Conservation (phyloP, 2,329 filamentous ascomycete species). For the Neonectria neomacrospora region DNA sequence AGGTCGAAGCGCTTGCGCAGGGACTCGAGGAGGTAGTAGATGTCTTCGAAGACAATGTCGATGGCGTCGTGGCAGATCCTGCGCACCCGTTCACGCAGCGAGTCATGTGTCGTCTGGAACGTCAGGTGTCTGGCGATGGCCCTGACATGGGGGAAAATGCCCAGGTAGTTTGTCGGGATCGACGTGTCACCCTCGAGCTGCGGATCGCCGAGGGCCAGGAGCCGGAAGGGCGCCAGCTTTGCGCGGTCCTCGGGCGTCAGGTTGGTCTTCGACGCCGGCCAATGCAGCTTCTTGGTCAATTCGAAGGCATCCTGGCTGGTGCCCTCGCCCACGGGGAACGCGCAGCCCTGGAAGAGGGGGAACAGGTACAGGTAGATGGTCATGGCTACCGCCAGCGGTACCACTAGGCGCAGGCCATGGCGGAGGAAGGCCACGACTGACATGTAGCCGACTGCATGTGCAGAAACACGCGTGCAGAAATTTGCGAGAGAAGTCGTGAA, state of each 20-base stretch:
- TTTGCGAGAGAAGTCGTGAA: constrained; percentile 19
- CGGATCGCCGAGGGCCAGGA: constrained; percentile 89
- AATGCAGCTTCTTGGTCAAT: constrained; percentile 55
- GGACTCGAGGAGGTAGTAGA: constrained; percentile 73
- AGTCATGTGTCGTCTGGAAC: constrained; percentile 57
- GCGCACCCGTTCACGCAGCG: constrained; percentile 63
- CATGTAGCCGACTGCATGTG: constrained; percentile 60
- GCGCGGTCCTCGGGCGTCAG: constrained; percentile 35
- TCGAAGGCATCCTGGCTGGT: constrained; percentile 49
- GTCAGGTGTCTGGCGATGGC: constrained; percentile 59
- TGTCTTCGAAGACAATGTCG: constrained; percentile 73
- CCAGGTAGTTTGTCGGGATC: constrained; percentile 69
- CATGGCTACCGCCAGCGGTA: constrained; percentile 73
- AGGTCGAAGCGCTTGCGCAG: constrained; percentile 86
- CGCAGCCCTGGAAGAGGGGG: constrained; percentile 81
- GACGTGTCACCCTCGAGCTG: constrained; percentile 94
- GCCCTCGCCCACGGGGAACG: constrained; percentile 72
- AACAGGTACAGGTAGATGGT: constrained; percentile 89
- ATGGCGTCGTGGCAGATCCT: constrained; percentile 67
- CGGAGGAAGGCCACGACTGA: constrained; percentile 64
- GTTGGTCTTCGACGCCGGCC: constrained; percentile 47
- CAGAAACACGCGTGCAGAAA: constrained; percentile 30
- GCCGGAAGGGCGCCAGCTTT: constrained; percentile 77
- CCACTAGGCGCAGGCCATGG: constrained; percentile 64
- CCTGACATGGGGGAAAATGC: constrained; percentile 64